phyloP scores from a whole-genome alignment of 768 basidiomycete genomes.

The Gyrodon lividus region DNA sequence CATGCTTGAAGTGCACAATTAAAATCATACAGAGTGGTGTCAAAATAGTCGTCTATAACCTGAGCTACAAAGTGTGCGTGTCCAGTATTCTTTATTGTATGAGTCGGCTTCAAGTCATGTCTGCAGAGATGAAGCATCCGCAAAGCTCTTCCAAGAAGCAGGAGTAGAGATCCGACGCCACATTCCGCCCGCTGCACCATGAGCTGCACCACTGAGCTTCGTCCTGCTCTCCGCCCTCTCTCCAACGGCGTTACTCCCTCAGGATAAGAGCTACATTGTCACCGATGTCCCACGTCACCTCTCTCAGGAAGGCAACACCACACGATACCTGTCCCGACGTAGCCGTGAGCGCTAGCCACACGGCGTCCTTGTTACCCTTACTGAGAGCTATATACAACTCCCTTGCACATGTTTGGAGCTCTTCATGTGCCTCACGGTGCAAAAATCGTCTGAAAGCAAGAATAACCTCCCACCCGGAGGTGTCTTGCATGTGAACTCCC shows the following conservation, averaged over 20 bases:
- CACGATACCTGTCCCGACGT: constrained; percentile 46
- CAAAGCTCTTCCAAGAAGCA: constrained; percentile 72
- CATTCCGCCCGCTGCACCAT: constrained; percentile 41
- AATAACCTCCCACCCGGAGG: constrained; percentile 78
- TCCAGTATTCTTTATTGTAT: neutral
- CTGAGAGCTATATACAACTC: constrained; percentile 62
- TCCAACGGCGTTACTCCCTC: constrained; percentile 22
- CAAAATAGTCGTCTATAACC: constrained; percentile 88
- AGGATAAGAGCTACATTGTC: constrained; percentile 36
- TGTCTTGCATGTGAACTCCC: constrained; percentile 69
- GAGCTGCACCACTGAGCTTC: constrained; percentile 8
- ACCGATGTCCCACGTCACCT: constrained; percentile 63
- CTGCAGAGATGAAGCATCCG: constrained; percentile 79
- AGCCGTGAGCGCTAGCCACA: constrained; percentile 74
- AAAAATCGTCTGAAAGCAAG: constrained; percentile 78
- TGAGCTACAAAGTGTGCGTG: constrained; percentile 91
- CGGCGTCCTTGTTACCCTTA: constrained; percentile 69
- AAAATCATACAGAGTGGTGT: constrained; percentile 97
- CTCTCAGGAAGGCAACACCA: constrained; percentile 49
- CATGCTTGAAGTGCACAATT: constrained; percentile 93
- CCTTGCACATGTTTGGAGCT: constrained; percentile 67
- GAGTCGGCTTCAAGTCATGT: neutral
- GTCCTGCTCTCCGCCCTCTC: neutral
- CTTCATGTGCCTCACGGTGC: constrained; percentile 60
- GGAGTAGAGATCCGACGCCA: constrained; percentile 79